Conservation (phyloP, 495 filamentous ascomycete genomes). For the Penicillium cataractarum region DNA sequence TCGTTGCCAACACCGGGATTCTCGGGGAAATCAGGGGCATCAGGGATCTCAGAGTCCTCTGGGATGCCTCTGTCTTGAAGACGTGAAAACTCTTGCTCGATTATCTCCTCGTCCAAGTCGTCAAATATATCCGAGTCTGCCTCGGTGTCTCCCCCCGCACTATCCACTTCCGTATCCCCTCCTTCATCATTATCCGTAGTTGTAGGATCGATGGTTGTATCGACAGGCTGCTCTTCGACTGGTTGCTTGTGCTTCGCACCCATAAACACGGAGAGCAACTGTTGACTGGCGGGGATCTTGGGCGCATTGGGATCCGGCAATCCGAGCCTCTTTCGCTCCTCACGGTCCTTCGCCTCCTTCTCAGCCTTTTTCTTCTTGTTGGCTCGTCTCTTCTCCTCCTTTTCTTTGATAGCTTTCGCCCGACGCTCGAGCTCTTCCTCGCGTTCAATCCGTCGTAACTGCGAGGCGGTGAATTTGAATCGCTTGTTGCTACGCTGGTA, state of each 20-base stretch:
- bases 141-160: constrained; percentile 26
- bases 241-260: constrained; percentile 13
- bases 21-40: not conserved
- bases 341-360: constrained; percentile 46
- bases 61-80: constrained; percentile 14
- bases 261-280: constrained; percentile 49
- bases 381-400: constrained; percentile 41
- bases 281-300: constrained; percentile 52
- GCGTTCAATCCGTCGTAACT: constrained; percentile 49
- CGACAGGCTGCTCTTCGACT: not conserved
- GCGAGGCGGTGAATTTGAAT: constrained; percentile 44
- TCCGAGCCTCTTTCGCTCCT: constrained; percentile 46
- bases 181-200: constrained; percentile 15
- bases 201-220: not conserved
- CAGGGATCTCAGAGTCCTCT: not conserved
- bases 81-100: constrained; percentile 17
- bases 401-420: constrained; percentile 48
- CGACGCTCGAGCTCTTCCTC: constrained; percentile 44
- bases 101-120: constrained; percentile 23
- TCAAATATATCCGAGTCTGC: constrained; percentile 28
- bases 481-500: constrained; percentile 54
- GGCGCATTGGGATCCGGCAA: constrained; percentile 46
- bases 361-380: constrained; percentile 51
- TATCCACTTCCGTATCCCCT: constrained; percentile 17
- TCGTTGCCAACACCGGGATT: not conserved